phyloP scores from a whole-genome alignment of 23 red algal genomes.

The Chondrus crispus region DNA sequence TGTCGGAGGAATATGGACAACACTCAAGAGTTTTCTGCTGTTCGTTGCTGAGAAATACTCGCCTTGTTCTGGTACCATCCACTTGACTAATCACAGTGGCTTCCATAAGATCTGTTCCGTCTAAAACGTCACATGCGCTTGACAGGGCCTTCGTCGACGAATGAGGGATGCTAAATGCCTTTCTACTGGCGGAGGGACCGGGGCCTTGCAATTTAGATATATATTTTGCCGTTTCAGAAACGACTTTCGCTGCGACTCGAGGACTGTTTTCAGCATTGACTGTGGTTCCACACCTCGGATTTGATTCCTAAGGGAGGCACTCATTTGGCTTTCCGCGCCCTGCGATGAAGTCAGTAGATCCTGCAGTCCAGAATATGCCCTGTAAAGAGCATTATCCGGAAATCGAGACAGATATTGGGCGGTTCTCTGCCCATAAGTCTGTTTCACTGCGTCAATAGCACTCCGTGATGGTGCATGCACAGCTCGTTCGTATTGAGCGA shows the following conservation, averaged over 20 bases:
- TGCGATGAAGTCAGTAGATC: background rate
- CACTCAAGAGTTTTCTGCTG: background rate
- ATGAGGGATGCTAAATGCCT: background rate
- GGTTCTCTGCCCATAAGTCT: background rate
- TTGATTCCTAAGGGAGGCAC: background rate
- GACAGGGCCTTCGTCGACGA: background rate
- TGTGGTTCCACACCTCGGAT: constrained; percentile 4
- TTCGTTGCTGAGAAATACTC: background rate
- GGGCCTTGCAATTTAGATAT: background rate
- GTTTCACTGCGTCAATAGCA: background rate
- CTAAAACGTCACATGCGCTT: background rate
- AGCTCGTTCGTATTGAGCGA: background rate
- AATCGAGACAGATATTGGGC: background rate
- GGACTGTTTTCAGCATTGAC: background rate
- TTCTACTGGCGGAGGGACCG: background rate
- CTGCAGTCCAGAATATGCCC: constrained; percentile 2
- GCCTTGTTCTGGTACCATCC: background rate
- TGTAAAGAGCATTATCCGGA: background rate
- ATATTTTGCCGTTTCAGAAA: background rate
- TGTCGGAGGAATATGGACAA: background rate
- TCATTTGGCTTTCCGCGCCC: constrained; percentile 28
- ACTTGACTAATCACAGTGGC: constrained; percentile 7
- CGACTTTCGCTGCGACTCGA: background rate
- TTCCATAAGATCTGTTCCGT: background rate
- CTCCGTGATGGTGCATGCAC: background rate